These are phyloP conservation scores for Delitschia confertaspora DNA, from an alignment of 495 filamentous ascomycete species.

Conservation along the genomic window DNA sequence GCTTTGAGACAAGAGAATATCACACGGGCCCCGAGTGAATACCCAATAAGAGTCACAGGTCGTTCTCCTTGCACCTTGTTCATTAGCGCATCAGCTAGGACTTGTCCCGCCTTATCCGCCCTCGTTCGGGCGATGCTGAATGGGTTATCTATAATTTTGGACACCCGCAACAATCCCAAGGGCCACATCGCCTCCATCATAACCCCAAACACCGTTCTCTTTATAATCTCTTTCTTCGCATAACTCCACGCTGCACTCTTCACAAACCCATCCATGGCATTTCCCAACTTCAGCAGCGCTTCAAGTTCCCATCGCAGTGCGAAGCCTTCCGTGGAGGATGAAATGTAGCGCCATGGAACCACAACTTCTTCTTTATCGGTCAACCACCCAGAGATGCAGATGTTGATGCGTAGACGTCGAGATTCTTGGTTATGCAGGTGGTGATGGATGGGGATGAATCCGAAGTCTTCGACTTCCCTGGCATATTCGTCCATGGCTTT, in stretches of 20 bases:
- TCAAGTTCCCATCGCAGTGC: constrained; percentile 78
- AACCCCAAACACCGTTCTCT: constrained; percentile 66
- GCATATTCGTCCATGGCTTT: constrained; percentile 84
- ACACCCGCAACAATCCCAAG: constrained; percentile 64
- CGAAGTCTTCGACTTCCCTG: constrained; percentile 81
- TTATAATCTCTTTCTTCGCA: constrained; percentile 68
- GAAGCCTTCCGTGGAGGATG: constrained; percentile 64
- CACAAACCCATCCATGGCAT: constrained; percentile 61
- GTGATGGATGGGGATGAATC: constrained; percentile 63
- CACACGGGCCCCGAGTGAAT: constrained; percentile 80
- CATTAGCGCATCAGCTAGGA: constrained; percentile 80
- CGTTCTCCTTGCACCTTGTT: constrained; percentile 84
- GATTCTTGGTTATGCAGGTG: constrained; percentile 40
- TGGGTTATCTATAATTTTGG: constrained; percentile 77
- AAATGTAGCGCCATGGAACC: constrained; percentile 67
- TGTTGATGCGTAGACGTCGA: constrained; percentile 68
- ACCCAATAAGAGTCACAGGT: constrained; percentile 79
- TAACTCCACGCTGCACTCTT: constrained; percentile 67
- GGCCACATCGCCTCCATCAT: constrained; percentile 69
- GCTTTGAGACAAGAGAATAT: constrained; percentile 74
- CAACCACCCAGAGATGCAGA: constrained; percentile 78
- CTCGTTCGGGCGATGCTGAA: constrained; percentile 75
- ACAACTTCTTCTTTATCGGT: constrained; percentile 59
- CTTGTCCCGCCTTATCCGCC: constrained; percentile 76
- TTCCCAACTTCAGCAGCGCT: constrained; percentile 65